Evolutionary conservation across 2,329 filamentous ascomycete species (phyloP).

Genomic region (Colletotrichum cereale): DNA sequence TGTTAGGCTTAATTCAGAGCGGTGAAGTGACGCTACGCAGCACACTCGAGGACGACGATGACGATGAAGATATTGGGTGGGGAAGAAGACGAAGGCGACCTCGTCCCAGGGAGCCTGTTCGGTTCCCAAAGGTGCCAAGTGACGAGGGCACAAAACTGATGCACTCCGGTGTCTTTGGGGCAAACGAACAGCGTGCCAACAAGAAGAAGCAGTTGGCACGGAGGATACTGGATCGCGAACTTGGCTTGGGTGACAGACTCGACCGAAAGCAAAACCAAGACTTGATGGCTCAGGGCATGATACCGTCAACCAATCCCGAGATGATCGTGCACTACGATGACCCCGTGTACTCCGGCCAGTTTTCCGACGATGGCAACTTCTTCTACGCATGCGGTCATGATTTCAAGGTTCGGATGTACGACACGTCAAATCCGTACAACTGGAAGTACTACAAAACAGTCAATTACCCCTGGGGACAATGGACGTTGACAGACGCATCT

Average conservation of each 20-base stretch:
- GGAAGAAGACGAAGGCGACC: slow-evolving; percentile 58
- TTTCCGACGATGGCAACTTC: slow-evolving; percentile 97
- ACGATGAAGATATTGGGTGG: slow-evolving; percentile 53
- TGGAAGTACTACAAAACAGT: slow-evolving; percentile 98
- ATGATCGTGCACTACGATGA: slow-evolving; percentile 89
- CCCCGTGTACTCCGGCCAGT: slow-evolving; percentile 94
- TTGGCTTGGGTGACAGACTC: slow-evolving; percentile 75
- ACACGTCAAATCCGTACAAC: slow-evolving; percentile 93
- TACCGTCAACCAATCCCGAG: slow-evolving; percentile 83
- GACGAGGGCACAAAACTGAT: slow-evolving; percentile 82
- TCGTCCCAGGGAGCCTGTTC: slow-evolving; percentile 59
- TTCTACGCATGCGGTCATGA: slow-evolving; percentile 95
- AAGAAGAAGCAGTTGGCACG: slow-evolving; percentile 72
- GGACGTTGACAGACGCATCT: slow-evolving; percentile 96
- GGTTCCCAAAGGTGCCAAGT: slow-evolving; percentile 88
- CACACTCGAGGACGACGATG: slow-evolving; percentile 54
- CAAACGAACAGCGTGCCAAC: slow-evolving; percentile 67
- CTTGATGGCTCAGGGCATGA: slow-evolving; percentile 72
- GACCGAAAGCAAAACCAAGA: slow-evolving; percentile 71
- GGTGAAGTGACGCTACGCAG: slow-evolving; percentile 51
- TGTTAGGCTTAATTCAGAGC: slow-evolving; percentile 56
- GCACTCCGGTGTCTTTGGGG: slow-evolving; percentile 84
- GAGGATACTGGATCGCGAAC: slow-evolving; percentile 83
- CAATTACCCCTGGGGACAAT: slow-evolving; percentile 86
- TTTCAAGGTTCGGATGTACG: slow-evolving; percentile 96